Percentiles rank a stretch among this genome's conserved stretches.
phyloP scores from a whole-genome alignment of 1,139 yeast genomes.

The Geotrichum restrictum region DNA sequence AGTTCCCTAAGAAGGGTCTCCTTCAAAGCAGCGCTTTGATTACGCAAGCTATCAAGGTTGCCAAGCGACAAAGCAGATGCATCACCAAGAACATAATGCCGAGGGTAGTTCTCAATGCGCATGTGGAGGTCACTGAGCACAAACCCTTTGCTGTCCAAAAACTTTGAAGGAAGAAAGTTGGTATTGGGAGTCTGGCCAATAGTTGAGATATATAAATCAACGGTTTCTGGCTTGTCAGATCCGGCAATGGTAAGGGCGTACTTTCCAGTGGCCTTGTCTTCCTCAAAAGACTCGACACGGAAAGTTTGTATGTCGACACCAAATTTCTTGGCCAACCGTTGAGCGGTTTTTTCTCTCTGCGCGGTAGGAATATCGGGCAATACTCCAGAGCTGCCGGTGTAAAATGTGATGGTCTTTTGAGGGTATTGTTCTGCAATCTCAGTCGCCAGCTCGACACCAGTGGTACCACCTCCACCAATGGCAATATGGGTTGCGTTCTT shows the following conservation, averaged over 20 bases:
- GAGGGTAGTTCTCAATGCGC: conserved; percentile 26
- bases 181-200: conserved; percentile 30
- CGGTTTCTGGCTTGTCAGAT: conserved; percentile 17
- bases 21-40: conserved; percentile 11
- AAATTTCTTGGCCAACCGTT: conserved; percentile 23
- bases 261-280: background rate
- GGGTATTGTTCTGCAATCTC: conserved; percentile 41
- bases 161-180: conserved; percentile 25
- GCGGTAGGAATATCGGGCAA: conserved; percentile 24
- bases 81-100: conserved; percentile 33
- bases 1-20: conserved; percentile 15
- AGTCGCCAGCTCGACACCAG: conserved; percentile 88
- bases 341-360: conserved; percentile 16
- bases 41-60: conserved; percentile 4
- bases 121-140: conserved; percentile 27
- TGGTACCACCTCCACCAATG: conserved; percentile 91
- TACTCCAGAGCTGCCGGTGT: conserved; percentile 28
- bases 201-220: conserved; percentile 26
- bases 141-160: conserved; percentile 25
- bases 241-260: background rate
- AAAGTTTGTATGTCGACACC: conserved; percentile 28
- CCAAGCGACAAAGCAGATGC: conserved; percentile 16
- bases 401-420: conserved; percentile 28
- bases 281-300: conserved; percentile 19
- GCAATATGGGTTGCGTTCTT: conserved; percentile 69